These are phyloP conservation scores for Beauveria rudraprayagi DNA, from an alignment of 2,329 filamentous ascomycete species.

Conservation along the genomic window DNA sequence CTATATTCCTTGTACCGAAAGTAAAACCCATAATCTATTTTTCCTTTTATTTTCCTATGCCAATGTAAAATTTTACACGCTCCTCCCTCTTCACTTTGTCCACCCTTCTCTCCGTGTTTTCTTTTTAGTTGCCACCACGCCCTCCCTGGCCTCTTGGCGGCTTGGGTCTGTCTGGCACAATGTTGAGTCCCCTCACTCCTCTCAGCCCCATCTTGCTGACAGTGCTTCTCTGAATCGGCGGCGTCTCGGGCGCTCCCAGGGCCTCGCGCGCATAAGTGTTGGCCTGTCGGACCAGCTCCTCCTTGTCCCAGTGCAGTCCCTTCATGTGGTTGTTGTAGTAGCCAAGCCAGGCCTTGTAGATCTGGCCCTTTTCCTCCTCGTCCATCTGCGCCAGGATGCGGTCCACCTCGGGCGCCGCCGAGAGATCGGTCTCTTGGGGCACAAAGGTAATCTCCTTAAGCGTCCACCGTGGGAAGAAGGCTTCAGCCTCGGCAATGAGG, in stretches of 20 bases:
- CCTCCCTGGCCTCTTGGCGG: slow-evolving; percentile 15
- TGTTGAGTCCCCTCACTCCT: slow-evolving; percentile 39
- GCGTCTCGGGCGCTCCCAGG: slow-evolving; percentile 39
- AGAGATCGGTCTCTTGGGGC: slow-evolving; percentile 37
- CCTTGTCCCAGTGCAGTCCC: slow-evolving; percentile 32
- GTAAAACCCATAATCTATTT: not conserved
- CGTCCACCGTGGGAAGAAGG: slow-evolving; percentile 40
- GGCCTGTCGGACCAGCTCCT: slow-evolving; percentile 39
- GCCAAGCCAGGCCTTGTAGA: slow-evolving; percentile 51
- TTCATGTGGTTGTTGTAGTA: slow-evolving; percentile 46
- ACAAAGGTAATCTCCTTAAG: slow-evolving; percentile 48
- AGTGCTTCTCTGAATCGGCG: slow-evolving; percentile 36
- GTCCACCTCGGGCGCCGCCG: slow-evolving; percentile 29
- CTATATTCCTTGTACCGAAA: not conserved
- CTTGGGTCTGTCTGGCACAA: slow-evolving; percentile 35
- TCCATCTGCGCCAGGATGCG: slow-evolving; percentile 35
- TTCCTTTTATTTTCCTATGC: not conserved
- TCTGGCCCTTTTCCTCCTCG: slow-evolving; percentile 35
- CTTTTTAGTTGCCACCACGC: slow-evolving; percentile 15
- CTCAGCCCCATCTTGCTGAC: slow-evolving; percentile 52
- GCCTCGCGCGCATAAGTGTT: slow-evolving; percentile 42
- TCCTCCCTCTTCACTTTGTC: no score
- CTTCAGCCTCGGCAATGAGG: slow-evolving; percentile 45
- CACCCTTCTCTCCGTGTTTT: not conserved
- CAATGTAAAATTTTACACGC: not conserved